phyloP scores from a whole-genome alignment of 2,329 filamentous ascomycete species.

The Sporothrix brunneoviolacea region DNA sequence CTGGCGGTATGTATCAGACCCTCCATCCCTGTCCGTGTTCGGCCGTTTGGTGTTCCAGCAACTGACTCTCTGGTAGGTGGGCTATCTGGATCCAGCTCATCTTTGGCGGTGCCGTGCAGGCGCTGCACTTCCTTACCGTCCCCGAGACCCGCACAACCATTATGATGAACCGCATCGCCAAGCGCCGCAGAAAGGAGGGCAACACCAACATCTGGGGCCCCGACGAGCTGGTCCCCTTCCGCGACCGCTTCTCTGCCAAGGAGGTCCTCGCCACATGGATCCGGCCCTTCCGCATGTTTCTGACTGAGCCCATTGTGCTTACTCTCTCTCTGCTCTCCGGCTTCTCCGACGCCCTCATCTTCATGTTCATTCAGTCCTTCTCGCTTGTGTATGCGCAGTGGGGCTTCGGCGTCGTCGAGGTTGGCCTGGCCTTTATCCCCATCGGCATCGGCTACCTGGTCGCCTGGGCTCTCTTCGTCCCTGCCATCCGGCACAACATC shows the following conservation, averaged over 20 bases:
- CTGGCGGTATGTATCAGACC: too few species aligned
- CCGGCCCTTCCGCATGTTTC: conserved; percentile 65
- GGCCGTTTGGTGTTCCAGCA: too few species aligned
- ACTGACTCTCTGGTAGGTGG: too few species aligned
- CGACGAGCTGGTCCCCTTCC: conserved; percentile 59
- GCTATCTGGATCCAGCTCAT: conserved; percentile 79
- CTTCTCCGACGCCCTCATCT: conserved; percentile 69
- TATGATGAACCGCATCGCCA: conserved; percentile 73
- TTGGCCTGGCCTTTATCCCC: conserved; percentile 58
- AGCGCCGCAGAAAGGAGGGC: conserved; percentile 59
- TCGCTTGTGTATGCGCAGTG: conserved; percentile 61
- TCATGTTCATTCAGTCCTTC: conserved; percentile 71
- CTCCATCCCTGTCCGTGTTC: too few species aligned
- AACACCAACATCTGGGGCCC: conserved; percentile 62
- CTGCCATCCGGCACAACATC: conserved; percentile 48
- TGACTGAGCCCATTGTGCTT: conserved; percentile 68
- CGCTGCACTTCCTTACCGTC: conserved; percentile 60
- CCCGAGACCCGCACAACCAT: conserved; percentile 73
- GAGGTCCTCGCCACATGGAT: conserved; percentile 52
- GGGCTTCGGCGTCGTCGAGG: conserved; percentile 49
- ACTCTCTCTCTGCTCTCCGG: conserved; percentile 63
- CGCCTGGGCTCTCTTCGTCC: conserved; percentile 54
- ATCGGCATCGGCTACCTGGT: conserved; percentile 61
- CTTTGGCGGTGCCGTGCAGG: conserved; percentile 63
- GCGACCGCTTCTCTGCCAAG: conserved; percentile 49